Percentiles rank a stretch among this genome's conserved stretches.
phyloP scores from a whole-genome alignment of 2,329 filamentous ascomycete species.

The Colletotrichum paranaense region DNA sequence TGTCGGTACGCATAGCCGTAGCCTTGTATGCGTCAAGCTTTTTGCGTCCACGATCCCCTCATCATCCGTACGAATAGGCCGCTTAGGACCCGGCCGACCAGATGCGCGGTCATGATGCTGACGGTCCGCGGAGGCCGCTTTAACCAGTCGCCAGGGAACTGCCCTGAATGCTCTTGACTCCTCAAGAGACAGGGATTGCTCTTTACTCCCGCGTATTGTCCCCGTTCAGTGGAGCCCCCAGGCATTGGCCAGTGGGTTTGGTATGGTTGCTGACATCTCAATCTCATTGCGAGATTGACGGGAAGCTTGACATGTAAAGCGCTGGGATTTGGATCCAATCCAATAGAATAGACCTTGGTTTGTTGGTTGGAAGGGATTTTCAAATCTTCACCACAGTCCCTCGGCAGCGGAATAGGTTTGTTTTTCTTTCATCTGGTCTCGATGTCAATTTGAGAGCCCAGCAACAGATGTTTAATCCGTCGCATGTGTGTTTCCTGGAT shows the following conservation, averaged over 20 bases:
- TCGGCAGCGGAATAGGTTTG: not conserved
- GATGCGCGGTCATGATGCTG: not conserved
- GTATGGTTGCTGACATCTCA: slow-evolving; percentile 15
- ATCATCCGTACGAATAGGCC: not conserved
- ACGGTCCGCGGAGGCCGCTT: not conserved
- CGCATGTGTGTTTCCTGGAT: not conserved
- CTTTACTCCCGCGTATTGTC: slow-evolving; percentile 2
- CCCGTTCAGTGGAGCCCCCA: not conserved
- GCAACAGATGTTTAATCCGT: not conserved
- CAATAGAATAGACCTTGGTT: not conserved
- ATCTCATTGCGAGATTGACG: slow-evolving; percentile 2
- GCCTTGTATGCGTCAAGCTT: slow-evolving; percentile 25
- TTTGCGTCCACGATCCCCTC: not conserved
- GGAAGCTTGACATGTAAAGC: slow-evolving; percentile 19
- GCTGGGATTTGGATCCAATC: not conserved
- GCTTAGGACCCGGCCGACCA: not conserved
- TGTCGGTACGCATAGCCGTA: not conserved
- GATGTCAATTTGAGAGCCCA: not conserved
- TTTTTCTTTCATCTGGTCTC: not conserved
- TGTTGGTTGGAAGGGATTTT: not conserved
- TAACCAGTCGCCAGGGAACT: not conserved
- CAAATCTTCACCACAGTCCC: not conserved
- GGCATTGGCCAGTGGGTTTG: not conserved
- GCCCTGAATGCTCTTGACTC: not conserved
- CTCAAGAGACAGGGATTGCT: not conserved